These are phyloP conservation scores for Alloteropsis semialata DNA, from an alignment of 176 grass and related monocot genomes.

Conservation along the genomic window DNA sequence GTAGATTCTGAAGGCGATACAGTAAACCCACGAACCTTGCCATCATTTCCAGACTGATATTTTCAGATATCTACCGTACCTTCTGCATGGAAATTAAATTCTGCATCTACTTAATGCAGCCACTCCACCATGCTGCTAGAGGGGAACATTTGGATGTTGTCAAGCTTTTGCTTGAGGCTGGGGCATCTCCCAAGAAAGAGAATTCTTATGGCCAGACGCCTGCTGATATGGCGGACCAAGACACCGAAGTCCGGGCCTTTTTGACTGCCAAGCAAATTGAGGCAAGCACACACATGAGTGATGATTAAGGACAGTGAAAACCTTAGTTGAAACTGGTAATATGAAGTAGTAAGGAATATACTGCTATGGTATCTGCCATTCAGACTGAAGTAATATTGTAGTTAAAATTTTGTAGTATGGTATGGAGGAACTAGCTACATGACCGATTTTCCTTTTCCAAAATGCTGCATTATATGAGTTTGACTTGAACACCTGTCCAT, in stretches of 20 bases:
- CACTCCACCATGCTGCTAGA: slow-evolving; percentile 92
- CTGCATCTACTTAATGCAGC: slow-evolving; percentile 37
- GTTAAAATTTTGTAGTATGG: background rate
- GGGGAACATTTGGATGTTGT: slow-evolving; percentile 87
- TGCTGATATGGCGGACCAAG: slow-evolving; percentile 75
- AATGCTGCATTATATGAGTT: background rate
- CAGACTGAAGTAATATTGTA: background rate
- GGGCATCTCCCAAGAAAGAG: slow-evolving; percentile 69
- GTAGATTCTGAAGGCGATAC: slow-evolving; percentile 90
- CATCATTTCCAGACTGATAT: background rate
- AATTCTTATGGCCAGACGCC: slow-evolving; percentile 79
- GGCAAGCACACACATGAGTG: slow-evolving; percentile 32
- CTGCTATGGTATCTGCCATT: slow-evolving; percentile 8
- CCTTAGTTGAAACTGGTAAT: background rate
- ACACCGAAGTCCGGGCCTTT: slow-evolving; percentile 62
- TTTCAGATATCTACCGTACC: background rate
- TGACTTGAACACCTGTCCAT: background rate
- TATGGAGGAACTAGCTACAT: background rate
- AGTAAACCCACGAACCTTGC: slow-evolving; percentile 38
- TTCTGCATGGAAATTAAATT: background rate
- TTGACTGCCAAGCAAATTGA: slow-evolving; percentile 51
- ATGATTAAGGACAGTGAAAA: slow-evolving; percentile 20
- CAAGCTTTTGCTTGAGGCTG: slow-evolving; percentile 66
- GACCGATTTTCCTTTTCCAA: background rate
- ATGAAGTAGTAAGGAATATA: background rate